Evolutionary conservation across 78 protist species (phyloP).

Genomic region (Bigelowiella natans): DNA sequence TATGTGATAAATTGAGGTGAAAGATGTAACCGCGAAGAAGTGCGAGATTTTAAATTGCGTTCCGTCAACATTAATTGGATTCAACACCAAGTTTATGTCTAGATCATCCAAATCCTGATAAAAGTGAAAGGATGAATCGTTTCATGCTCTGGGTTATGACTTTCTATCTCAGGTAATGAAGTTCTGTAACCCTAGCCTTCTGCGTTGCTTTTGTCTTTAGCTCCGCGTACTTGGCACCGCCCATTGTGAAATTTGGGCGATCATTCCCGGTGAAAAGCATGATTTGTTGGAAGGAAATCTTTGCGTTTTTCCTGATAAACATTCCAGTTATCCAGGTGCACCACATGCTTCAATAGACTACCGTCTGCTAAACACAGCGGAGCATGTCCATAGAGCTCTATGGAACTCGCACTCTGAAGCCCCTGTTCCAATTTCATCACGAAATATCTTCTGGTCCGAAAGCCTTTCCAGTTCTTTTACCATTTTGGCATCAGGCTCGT

Average conservation of each 20-base stretch:
- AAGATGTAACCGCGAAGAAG: neutral
- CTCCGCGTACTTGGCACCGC: neutral
- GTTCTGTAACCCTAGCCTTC: neutral
- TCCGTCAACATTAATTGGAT: neutral
- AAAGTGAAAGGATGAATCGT: too few species aligned
- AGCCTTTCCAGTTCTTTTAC: neutral
- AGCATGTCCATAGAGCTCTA: neutral
- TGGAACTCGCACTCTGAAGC: neutral
- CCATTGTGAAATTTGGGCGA: neutral
- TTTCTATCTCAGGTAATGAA: too few species aligned
- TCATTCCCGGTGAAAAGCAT: neutral
- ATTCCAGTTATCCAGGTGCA: neutral
- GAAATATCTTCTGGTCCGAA: neutral
- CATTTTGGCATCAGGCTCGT: neutral
- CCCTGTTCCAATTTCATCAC: neutral
- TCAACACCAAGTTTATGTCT: neutral
- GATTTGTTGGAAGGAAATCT: neutral
- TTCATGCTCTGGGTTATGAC: too few species aligned
- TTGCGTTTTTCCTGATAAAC: neutral
- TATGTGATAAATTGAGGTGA: neutral
- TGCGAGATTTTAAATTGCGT: neutral
- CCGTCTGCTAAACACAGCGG: neutral
- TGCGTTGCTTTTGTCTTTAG: neutral
- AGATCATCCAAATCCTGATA: neutral
- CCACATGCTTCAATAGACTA: neutral